Evolutionary conservation across 2,329 filamentous ascomycete genomes (phyloP).

Genomic region (Xylariaceae sp.): DNA sequence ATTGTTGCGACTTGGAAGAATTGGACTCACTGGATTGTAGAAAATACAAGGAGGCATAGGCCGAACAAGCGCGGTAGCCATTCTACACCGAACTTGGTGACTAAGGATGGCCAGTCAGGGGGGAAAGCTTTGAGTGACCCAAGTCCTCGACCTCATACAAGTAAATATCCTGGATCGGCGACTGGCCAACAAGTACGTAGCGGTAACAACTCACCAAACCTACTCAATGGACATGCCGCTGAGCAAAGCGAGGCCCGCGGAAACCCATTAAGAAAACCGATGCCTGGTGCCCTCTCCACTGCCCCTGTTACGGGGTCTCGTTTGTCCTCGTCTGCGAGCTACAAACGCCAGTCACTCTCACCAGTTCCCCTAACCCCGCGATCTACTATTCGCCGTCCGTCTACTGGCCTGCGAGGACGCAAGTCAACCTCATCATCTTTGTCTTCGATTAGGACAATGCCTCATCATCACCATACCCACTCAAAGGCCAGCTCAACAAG

Average conservation of each 20-base stretch:
- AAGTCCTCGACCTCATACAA: constrained; percentile 65
- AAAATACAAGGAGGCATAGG: constrained; percentile 60
- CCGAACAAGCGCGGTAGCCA: constrained; percentile 58
- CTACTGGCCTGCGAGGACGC: constrained; percentile 81
- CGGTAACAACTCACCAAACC: constrained; percentile 55
- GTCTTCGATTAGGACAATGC: constrained; percentile 89
- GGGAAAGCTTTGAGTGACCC: constrained; percentile 56
- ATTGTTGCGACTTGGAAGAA: constrained; percentile 68
- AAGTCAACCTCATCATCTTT: constrained; percentile 97
- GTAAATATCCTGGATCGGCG: constrained; percentile 57
- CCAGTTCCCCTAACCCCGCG: constrained; percentile 88
- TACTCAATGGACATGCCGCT: constrained; percentile 58
- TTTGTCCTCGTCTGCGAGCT: constrained; percentile 50
- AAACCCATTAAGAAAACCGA: constrained; percentile 36
- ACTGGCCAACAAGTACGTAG: constrained; percentile 47
- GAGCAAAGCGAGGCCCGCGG: constrained; percentile 33
- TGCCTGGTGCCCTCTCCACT: constrained; percentile 36
- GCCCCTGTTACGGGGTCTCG: constrained; percentile 41
- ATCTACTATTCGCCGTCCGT: constrained; percentile 82
- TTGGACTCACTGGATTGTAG: constrained; percentile 68
- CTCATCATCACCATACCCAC: constrained; percentile 80
- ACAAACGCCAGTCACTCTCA: constrained; percentile 80
- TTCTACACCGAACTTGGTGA: constrained; percentile 64
- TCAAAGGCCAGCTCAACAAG: constrained; percentile 95
- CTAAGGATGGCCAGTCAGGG: constrained; percentile 52